Conservation (phyloP, 169 alveolate genomes). For the Plasmodium malariae region DNA sequence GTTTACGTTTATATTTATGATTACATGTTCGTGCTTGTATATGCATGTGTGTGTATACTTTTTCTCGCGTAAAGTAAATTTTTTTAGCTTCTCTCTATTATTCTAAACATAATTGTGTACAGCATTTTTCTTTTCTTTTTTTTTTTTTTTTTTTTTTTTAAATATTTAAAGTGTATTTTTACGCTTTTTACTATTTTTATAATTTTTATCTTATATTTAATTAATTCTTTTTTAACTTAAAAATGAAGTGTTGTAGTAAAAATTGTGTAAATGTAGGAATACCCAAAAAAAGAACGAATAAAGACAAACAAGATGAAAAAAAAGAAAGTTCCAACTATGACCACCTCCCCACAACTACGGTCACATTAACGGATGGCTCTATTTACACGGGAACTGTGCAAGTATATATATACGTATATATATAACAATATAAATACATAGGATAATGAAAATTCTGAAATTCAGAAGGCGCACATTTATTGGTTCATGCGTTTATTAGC, state of each 20-base stretch:
- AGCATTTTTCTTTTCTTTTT: no score
- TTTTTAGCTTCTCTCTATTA: no score
- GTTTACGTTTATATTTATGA: no score
- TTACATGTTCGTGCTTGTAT: no score
- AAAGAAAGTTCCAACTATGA: background rate
- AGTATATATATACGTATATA: conserved; percentile 27
- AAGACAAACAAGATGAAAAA: background rate
- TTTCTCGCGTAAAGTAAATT: no score
- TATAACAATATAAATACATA: no score
- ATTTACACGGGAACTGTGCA: conserved; percentile 43
- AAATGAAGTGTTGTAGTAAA: conserved; percentile 49
- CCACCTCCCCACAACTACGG: conserved; percentile 13
- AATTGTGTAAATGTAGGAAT: conserved; percentile 13
- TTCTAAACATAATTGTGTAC: no score
- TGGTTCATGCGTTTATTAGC: background rate
- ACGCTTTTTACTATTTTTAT: background rate
- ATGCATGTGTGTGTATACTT: no score
- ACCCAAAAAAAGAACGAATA: background rate
- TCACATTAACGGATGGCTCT: conserved; percentile 54
- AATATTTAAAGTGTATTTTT: background rate
- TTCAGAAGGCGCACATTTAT: no score
- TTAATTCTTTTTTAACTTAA: background rate
- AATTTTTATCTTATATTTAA: background rate
- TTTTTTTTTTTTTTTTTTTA: no score
- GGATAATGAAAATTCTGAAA: no score